Evolutionary conservation across 1,284 basidiomycete genomes (phyloP).

Genomic region (Melanopsichium pennsylvanicum): DNA sequence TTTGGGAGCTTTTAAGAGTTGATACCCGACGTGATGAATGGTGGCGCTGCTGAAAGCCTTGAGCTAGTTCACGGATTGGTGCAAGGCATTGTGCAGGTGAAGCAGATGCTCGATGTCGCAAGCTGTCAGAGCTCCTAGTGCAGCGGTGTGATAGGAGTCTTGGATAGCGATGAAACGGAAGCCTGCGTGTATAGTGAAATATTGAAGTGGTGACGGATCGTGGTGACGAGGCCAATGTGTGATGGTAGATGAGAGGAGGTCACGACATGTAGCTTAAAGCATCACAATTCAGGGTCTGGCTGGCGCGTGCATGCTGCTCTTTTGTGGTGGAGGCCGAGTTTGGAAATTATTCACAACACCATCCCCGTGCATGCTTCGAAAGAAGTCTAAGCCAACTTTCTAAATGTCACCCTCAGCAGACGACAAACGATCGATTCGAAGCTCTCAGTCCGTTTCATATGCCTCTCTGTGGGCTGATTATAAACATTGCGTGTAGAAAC

Average conservation of each 20-base stretch:
- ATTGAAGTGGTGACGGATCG: neutral
- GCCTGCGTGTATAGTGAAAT: neutral
- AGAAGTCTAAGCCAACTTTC: too few relatives aligned
- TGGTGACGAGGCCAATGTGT: neutral
- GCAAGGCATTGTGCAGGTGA: neutral
- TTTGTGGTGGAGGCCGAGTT: conserved; percentile 14
- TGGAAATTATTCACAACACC: too few relatives aligned
- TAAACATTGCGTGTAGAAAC: too few relatives aligned
- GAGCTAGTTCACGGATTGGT: neutral
- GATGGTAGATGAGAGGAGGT: neutral
- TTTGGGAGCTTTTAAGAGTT: too few relatives aligned
- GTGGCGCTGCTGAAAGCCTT: neutral
- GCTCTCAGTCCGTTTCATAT: too few relatives aligned
- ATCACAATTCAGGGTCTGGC: conserved; percentile 20
- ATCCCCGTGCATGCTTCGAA: neutral
- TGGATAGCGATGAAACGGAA: too few relatives aligned
- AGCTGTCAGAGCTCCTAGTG: neutral
- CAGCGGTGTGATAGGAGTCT: too few relatives aligned
- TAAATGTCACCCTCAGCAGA: too few relatives aligned
- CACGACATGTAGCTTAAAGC: neutral
- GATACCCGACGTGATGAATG: too few relatives aligned
- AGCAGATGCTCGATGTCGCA: neutral
- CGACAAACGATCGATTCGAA: too few relatives aligned
- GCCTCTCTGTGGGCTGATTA: too few relatives aligned
- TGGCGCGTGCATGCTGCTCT: conserved; percentile 14